A percentile compares a stretch with the other conserved stretches of the same genome.
phyloP scores from a whole-genome alignment of 257 asterid species.

The Pogostemon cablin region DNA sequence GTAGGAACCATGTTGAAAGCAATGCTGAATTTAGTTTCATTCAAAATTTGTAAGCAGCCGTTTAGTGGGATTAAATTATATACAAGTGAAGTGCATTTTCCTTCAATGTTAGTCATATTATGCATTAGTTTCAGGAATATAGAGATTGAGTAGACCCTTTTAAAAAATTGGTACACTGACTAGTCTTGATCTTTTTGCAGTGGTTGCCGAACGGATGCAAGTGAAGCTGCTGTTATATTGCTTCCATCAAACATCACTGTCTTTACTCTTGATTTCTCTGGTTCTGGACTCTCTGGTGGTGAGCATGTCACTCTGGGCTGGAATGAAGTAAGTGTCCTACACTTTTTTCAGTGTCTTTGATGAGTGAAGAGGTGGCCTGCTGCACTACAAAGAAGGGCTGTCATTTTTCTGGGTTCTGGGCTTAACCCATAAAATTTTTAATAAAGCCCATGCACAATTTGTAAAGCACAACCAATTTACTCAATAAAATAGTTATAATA shows the following conservation, averaged over 20 bases:
- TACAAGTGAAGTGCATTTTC: slow-evolving; percentile 4
- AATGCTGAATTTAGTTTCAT: not conserved
- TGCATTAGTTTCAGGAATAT: not conserved
- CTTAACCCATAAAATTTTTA: too few relatives aligned
- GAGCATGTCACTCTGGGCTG: slow-evolving; percentile 93
- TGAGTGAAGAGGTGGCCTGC: too few relatives aligned
- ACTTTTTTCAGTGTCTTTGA: not conserved
- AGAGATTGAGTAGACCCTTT: not conserved
- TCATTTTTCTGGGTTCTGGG: too few relatives aligned
- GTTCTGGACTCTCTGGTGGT: slow-evolving; percentile 97
- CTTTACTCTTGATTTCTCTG: slow-evolving; percentile 90
- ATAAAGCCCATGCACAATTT: too few relatives aligned
- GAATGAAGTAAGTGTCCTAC: slow-evolving; percentile 74
- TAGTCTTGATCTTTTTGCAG: slow-evolving; percentile 47
- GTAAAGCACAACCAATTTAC: too few relatives aligned
- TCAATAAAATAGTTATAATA: too few relatives aligned
- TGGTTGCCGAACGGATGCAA: slow-evolving; percentile 96
- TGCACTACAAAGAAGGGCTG: too few relatives aligned
- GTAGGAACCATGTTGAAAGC: not conserved
- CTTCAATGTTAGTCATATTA: not conserved
- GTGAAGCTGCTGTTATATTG: slow-evolving; percentile 95
- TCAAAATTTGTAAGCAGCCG: not conserved
- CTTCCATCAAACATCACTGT: slow-evolving; percentile 86
- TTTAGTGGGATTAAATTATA: not conserved
- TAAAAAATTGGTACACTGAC: slow-evolving; percentile 18